A percentile compares a stretch with the other conserved stretches of the same genome.
phyloP scores from a whole-genome alignment of 148 eudicot genomes.

The Cornus controversa region DNA sequence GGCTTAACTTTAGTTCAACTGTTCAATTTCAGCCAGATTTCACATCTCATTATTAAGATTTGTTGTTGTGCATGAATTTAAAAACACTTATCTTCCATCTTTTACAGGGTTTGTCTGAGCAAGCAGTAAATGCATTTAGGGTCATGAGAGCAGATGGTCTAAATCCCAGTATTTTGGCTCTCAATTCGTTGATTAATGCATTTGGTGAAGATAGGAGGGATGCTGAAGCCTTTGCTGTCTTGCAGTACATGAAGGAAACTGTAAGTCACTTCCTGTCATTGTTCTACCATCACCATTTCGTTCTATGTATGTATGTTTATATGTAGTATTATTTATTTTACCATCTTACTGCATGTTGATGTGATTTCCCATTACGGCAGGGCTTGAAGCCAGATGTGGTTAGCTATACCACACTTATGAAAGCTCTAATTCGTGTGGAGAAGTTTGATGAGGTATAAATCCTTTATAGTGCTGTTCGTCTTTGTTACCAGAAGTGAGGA shows the following conservation, averaged over 20 bases:
- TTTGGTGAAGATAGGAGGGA: constrained; percentile 93
- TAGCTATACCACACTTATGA: constrained; percentile 94
- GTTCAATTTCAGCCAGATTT: not conserved
- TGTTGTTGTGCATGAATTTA: constrained; percentile 6
- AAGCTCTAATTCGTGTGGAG: constrained; percentile 79
- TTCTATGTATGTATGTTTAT: not conserved
- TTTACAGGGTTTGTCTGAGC: constrained; percentile 87
- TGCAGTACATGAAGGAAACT: constrained; percentile 91
- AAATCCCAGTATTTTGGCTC: constrained; percentile 81
- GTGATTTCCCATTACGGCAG: constrained; percentile 41
- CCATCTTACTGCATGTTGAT: constrained; percentile 8
- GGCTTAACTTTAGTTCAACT: not conserved
- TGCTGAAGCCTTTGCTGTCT: constrained; percentile 84
- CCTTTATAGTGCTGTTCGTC: not conserved
- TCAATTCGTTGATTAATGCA: constrained; percentile 90
- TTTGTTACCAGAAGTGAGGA: not conserved
- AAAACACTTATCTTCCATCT: constrained; percentile 12
- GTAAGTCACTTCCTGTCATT: constrained; percentile 36
- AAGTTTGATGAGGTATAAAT: constrained; percentile 73
- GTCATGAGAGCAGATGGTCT: constrained; percentile 87
- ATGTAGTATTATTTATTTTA: not conserved
- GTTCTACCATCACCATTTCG: not conserved
- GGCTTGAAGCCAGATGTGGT: constrained; percentile 91
- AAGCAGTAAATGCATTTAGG: constrained; percentile 83
- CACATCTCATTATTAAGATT: not conserved